A percentile compares a stretch with the other conserved stretches of the same genome.
Evolutionary conservation across 371 early-diverging fungal species (phyloP).

Genomic region (Mucor mucedo): DNA sequence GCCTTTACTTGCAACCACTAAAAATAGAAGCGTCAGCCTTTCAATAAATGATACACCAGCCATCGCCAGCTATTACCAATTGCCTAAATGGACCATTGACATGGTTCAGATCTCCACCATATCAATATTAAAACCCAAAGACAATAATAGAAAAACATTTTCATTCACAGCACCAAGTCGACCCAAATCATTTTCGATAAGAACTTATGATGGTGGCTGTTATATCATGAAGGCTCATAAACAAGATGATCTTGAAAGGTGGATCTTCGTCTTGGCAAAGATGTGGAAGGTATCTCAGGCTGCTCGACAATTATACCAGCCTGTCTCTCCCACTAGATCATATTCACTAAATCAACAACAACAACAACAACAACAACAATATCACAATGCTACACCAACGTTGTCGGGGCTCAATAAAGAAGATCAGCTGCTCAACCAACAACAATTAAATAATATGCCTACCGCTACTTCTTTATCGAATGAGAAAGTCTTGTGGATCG

Average conservation of each 20-base stretch:
- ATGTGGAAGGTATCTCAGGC: slow-evolving; percentile 27
- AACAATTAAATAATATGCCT: no score
- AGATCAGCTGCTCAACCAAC: slow-evolving; percentile 3
- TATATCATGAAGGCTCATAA: slow-evolving; percentile 35
- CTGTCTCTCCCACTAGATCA: not conserved
- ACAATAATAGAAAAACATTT: slow-evolving; percentile 1
- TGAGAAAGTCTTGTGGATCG: slow-evolving; percentile 30
- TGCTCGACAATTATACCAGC: not conserved
- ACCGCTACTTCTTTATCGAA: slow-evolving; percentile 4
- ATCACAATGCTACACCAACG: not conserved
- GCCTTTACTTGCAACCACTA: slow-evolving; percentile 26
- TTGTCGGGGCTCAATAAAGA: not conserved
- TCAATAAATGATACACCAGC: not conserved
- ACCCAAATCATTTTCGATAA: slow-evolving; percentile 28
- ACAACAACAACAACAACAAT: not conserved
- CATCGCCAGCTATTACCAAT: slow-evolving; percentile 27
- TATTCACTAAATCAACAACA: not conserved
- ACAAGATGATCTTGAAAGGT: slow-evolving; percentile 35
- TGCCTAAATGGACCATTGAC: slow-evolving; percentile 34
- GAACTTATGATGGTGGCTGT: slow-evolving; percentile 24
- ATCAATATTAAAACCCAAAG: slow-evolving; percentile 22
- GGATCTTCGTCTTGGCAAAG: slow-evolving; percentile 39
- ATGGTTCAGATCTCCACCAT: slow-evolving; percentile 32
- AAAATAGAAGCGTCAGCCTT: slow-evolving; percentile 11
- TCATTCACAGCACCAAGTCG: slow-evolving; percentile 6